These are phyloP conservation scores for Besnoitia besnoiti DNA, from an alignment of 169 alveolate species.

Conservation along the genomic window DNA sequence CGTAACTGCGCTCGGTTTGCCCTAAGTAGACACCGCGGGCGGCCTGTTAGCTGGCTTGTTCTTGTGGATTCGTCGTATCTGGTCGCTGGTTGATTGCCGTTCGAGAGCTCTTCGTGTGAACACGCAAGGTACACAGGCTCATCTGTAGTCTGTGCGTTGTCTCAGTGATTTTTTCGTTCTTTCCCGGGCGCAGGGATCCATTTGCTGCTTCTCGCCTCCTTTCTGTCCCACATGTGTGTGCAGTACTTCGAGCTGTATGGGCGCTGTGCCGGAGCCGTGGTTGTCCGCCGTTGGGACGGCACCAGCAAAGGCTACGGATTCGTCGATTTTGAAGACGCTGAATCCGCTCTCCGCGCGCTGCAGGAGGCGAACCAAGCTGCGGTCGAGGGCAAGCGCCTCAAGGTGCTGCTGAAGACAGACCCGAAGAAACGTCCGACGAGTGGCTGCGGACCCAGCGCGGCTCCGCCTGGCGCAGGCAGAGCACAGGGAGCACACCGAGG, in stretches of 20 bases:
- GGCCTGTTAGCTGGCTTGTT: too few relatives aligned
- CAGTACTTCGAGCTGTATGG: slow-evolving; percentile 63
- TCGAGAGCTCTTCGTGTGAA: too few relatives aligned
- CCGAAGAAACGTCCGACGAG: not conserved
- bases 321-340: slow-evolving; percentile 79
- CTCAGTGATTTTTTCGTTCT: not conserved
- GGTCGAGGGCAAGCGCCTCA: slow-evolving; percentile 22
- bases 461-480: not conserved
- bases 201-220: not conserved
- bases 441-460: not conserved
- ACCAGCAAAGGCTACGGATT: slow-evolving; percentile 84
- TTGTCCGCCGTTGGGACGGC: slow-evolving; percentile 81
- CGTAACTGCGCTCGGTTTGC: too few relatives aligned
- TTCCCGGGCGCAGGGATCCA: not conserved
- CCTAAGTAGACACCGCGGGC: too few relatives aligned
- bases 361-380: not conserved
- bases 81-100: too few relatives aligned
- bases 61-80: too few relatives aligned
- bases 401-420: slow-evolving; percentile 15
- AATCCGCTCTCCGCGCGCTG: slow-evolving; percentile 47
- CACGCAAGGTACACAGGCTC: too few relatives aligned
- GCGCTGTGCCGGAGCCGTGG: slow-evolving; percentile 68
- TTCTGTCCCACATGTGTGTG: not conserved
- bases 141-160: too few relatives aligned
- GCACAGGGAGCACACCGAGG: not conserved